Evolutionary conservation across 176 grass and related monocot genomes (phyloP).

Genomic region (barley (Hordeum vulgare)): DNA sequence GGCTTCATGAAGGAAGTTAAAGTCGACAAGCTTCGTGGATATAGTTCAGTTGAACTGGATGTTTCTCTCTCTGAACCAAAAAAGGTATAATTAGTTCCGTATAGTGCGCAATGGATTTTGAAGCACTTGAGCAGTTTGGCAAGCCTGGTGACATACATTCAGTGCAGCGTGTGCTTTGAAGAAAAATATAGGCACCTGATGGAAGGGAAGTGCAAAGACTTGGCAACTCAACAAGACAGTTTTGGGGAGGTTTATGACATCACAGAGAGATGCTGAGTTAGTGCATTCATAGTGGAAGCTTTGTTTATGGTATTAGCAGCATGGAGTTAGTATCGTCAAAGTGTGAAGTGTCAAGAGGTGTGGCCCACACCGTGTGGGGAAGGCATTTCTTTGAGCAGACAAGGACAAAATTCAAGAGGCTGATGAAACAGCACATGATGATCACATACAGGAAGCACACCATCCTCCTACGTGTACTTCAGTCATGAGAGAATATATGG

Average conservation of each 20-base stretch:
- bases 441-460: neutral
- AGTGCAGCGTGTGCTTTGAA: neutral
- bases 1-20: constrained; percentile 69
- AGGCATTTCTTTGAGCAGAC: neutral
- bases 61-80: neutral
- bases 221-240: neutral
- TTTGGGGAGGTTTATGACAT: neutral
- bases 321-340: neutral
- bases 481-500: constrained; percentile 1
- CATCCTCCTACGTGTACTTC: neutral
- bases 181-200: neutral
- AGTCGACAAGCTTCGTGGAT: constrained; percentile 53
- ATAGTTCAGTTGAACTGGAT: constrained; percentile 42
- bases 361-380: too few relatives aligned
- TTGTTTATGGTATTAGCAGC: neutral
- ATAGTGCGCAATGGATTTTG: neutral
- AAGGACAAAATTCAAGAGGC: neutral
- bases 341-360: neutral
- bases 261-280: neutral
- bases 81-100: neutral
- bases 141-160: neutral
- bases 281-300: neutral
- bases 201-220: neutral
- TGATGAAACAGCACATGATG: neutral
- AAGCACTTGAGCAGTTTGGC: neutral